phyloP scores from a whole-genome alignment of 139 green algal species.

The Micractinium conductrix region DNA sequence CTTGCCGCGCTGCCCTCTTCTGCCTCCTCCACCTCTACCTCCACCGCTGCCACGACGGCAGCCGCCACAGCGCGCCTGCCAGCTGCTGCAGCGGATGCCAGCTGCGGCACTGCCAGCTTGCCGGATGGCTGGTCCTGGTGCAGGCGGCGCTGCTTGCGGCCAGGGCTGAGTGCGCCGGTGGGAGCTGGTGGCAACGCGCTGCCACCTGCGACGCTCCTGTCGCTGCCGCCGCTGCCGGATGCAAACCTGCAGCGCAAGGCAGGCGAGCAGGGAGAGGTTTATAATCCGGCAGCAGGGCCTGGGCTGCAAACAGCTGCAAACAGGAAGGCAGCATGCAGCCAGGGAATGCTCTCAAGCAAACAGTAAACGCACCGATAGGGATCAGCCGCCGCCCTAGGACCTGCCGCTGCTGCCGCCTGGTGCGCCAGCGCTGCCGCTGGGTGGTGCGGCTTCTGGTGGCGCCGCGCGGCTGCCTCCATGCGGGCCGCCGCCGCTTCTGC shows the following conservation, averaged over 20 bases:
- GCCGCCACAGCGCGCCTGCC: background rate
- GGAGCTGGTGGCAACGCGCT: background rate
- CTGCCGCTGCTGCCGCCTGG: background rate
- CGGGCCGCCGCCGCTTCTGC: background rate
- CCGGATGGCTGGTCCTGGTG: background rate
- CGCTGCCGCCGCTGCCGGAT: background rate
- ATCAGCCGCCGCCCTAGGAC: background rate
- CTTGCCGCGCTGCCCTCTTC: background rate
- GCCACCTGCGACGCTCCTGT: background rate
- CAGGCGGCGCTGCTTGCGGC: background rate
- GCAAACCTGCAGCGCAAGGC: background rate
- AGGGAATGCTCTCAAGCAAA: background rate
- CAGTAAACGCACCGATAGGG: conserved; percentile 12
- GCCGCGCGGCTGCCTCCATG: background rate
- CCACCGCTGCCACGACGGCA: background rate
- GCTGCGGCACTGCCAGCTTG: no score
- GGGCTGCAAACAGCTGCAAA: no score
- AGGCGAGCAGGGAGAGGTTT: no score
- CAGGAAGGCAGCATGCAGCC: background rate
- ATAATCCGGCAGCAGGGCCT: no score
- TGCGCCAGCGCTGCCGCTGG: conserved; percentile 1
- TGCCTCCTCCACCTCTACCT: background rate
- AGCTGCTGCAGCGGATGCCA: no score
- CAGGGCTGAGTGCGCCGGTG: background rate
- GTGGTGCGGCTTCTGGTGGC: background rate